Evolutionary conservation across 345 rosid species (phyloP).

Genomic region (Turritis glabra): DNA sequence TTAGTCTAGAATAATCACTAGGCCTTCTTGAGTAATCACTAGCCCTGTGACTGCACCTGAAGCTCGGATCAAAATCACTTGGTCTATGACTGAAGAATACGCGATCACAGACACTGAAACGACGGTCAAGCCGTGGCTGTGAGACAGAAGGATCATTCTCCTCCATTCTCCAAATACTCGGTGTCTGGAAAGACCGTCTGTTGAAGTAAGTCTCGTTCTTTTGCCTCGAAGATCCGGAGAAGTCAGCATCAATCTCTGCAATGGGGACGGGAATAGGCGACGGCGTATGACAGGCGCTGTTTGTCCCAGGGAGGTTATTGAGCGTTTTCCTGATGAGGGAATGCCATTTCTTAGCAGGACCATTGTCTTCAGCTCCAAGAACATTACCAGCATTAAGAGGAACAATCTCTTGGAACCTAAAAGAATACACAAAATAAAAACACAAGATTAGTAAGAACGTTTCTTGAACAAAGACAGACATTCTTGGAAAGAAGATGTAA

Average conservation of each 20-base stretch:
- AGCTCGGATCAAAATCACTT: slow-evolving; percentile 69
- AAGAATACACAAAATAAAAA: background rate
- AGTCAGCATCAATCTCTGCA: slow-evolving; percentile 90
- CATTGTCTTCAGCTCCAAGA: slow-evolving; percentile 97
- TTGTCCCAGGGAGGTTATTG: slow-evolving; percentile 74
- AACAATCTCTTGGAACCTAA: slow-evolving; percentile 97
- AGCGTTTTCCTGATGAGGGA: slow-evolving; percentile 79
- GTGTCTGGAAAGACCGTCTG: slow-evolving; percentile 91
- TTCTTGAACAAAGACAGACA: slow-evolving; percentile 4
- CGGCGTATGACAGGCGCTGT: slow-evolving; percentile 60
- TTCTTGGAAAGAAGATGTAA: background rate
- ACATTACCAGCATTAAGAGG: slow-evolving; percentile 97
- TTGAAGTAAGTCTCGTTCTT: slow-evolving; percentile 79
- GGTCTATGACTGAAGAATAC: slow-evolving; percentile 79
- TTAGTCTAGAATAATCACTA: slow-evolving; percentile 33
- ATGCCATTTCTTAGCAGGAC: slow-evolving; percentile 96
- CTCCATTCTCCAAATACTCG: slow-evolving; percentile 80
- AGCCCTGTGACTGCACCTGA: slow-evolving; percentile 52
- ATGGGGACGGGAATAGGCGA: slow-evolving; percentile 93
- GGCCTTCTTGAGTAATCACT: slow-evolving; percentile 66
- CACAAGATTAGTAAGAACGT: background rate
- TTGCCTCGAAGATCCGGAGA: slow-evolving; percentile 88
- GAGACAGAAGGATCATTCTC: slow-evolving; percentile 71
- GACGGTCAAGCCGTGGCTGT: slow-evolving; percentile 73
- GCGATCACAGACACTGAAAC: slow-evolving; percentile 93